Conservation (phyloP, 176 grass and related monocot species). For the Pharus latifolius region DNA sequence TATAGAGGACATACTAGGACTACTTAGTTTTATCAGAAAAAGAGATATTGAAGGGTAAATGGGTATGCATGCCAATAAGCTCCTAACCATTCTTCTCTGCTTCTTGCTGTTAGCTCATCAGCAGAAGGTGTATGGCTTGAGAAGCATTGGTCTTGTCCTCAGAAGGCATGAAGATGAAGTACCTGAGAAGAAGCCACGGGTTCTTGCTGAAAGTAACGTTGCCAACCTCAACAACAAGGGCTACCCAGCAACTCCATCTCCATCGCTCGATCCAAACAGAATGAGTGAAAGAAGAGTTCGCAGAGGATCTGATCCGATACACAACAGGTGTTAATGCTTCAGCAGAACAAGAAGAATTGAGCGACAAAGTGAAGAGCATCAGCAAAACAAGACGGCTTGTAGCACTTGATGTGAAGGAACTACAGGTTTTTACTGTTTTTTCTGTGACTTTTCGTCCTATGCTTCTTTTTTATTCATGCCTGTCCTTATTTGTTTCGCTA, state of each 20-base stretch:
- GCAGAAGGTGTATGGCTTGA: slow-evolving; percentile 16
- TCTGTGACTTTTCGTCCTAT: not conserved
- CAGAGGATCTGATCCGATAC: slow-evolving; percentile 56
- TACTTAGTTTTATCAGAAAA: not conserved
- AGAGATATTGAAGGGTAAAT: slow-evolving; percentile 12
- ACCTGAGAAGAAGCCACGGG: slow-evolving; percentile 8
- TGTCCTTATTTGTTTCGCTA: slow-evolving; percentile 9
- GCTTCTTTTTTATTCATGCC: not conserved
- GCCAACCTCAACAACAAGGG: slow-evolving; percentile 23
- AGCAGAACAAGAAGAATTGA: not conserved
- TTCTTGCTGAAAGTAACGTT: not conserved
- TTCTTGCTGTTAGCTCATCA: slow-evolving; percentile 37
- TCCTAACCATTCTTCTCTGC: slow-evolving; percentile 37
- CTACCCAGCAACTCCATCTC: not conserved
- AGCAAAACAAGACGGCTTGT: slow-evolving; percentile 8
- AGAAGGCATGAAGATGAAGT: slow-evolving; percentile 17
- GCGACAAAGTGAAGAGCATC: not conserved
- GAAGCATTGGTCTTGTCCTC: slow-evolving; percentile 11
- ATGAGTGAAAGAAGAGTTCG: slow-evolving; percentile 54
- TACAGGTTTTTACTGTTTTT: slow-evolving; percentile 9
- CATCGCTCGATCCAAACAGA: slow-evolving; percentile 24
- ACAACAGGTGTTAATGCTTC: slow-evolving; percentile 40
- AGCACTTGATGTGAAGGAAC: slow-evolving; percentile 15
- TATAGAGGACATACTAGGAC: slow-evolving; percentile 24
- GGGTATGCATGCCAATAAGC: slow-evolving; percentile 18